A percentile compares a stretch with the other conserved stretches of the same genome.
Conservation (phyloP, 2,329 filamentous ascomycete species). For the Eutypella sp. region DNA sequence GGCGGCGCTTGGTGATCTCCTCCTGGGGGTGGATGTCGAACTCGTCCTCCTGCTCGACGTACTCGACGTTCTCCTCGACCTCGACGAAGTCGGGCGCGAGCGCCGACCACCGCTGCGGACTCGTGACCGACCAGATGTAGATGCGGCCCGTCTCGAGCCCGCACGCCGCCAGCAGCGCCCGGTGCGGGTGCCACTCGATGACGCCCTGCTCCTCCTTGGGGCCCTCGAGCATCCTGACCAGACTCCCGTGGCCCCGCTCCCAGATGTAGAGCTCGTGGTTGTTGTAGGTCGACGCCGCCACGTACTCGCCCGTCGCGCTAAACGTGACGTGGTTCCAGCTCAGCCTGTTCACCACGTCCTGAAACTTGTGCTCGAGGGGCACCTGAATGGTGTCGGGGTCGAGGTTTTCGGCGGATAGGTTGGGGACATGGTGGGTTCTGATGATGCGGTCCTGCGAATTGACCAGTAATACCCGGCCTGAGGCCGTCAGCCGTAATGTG, state of each 20-base stretch:
- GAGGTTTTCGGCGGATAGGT: constrained; percentile 62
- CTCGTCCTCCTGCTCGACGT: constrained; percentile 91
- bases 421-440: constrained; percentile 83
- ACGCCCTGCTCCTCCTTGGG: constrained; percentile 94
- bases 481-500: constrained; percentile 75
- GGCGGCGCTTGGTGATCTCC: constrained; percentile 83
- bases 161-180: constrained; percentile 82
- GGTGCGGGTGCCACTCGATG: constrained; percentile 93
- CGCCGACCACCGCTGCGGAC: constrained; percentile 94
- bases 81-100: constrained; percentile 95
- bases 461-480: constrained; percentile 81
- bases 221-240: constrained; percentile 95
- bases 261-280: constrained; percentile 98
- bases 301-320: constrained; percentile 89
- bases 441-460: constrained; percentile 96
- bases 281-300: constrained; percentile 94
- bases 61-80: constrained; percentile 97
- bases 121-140: constrained; percentile 93
- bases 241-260: constrained; percentile 88
- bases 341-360: constrained; percentile 91
- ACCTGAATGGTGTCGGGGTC: constrained; percentile 83
- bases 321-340: constrained; percentile 98
- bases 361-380: constrained; percentile 94
- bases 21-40: constrained; percentile 97
- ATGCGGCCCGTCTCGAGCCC: constrained; percentile 89